These are phyloP conservation scores for Fusarium napiforme DNA, from an alignment of 2,329 filamentous ascomycete species.

Conservation along the genomic window DNA sequence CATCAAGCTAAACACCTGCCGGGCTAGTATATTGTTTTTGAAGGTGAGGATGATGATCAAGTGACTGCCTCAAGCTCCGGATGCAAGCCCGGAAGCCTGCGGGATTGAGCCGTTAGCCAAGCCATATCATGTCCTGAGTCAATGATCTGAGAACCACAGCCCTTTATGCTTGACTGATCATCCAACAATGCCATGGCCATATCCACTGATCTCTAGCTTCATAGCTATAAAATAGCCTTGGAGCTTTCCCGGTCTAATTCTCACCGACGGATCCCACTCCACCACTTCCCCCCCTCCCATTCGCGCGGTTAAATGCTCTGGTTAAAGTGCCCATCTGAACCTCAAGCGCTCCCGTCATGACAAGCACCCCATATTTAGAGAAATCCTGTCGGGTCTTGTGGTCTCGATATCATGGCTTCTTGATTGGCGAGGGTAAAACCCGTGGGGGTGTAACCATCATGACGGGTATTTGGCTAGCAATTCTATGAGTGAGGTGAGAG, in stretches of 20 bases:
- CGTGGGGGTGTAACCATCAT: conserved; percentile 29
- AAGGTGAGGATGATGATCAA: not conserved
- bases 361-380: conserved; percentile 10
- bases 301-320: conserved; percentile 35
- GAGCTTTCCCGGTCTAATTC: conserved; percentile 19
- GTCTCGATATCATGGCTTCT: conserved; percentile 21
- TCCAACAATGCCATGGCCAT: not conserved
- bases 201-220: conserved; percentile 1
- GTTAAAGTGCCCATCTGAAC: conserved; percentile 10
- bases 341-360: conserved; percentile 39
- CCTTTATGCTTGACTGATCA: not conserved
- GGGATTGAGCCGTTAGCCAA: not conserved
- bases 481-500: not conserved
- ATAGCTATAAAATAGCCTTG: conserved; percentile 5
- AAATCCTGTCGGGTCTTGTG: conserved; percentile 12
- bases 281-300: not conserved
- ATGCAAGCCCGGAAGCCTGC: not conserved
- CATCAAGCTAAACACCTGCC: not conserved
- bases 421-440: conserved; percentile 36
- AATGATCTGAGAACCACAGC: not conserved
- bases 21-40: too few relatives aligned
- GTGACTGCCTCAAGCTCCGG: not conserved
- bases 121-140: not conserved
- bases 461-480: conserved; percentile 1
- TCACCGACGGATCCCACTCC: conserved; percentile 31